A percentile compares a stretch with the other conserved stretches of the same genome.
Conservation (phyloP, 2,329 filamentous ascomycete genomes). For the Talaromyces sp. region DNA sequence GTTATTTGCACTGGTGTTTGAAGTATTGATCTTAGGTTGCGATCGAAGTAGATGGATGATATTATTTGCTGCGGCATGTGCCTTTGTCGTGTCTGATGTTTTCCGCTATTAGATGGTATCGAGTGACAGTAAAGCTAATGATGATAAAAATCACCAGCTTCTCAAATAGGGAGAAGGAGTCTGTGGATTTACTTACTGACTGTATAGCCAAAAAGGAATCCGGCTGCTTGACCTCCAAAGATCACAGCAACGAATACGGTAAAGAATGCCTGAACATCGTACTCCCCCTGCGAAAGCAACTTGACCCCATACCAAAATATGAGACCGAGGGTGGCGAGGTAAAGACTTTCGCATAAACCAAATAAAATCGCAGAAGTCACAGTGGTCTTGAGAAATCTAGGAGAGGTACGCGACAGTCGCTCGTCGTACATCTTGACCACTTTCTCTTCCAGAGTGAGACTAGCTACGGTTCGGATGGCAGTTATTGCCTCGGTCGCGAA, state of each 20-base stretch:
- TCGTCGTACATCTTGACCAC: background rate
- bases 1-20: background rate
- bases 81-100: background rate
- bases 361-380: background rate
- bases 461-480: background rate
- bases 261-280: conserved; percentile 38
- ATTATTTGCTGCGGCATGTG: background rate
- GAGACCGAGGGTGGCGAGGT: conserved; percentile 35
- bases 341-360: conserved; percentile 18
- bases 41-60: background rate
- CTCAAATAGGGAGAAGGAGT: background rate
- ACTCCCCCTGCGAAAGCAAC: conserved; percentile 52
- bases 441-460: background rate
- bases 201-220: conserved; percentile 31
- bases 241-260: conserved; percentile 46
- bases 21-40: background rate
- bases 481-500: conserved; percentile 50
- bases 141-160: background rate
- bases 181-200: conserved; percentile 17
- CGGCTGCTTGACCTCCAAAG: conserved; percentile 32
- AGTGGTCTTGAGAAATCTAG: background rate
- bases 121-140: background rate
- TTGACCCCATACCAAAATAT: conserved; percentile 65
- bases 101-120: background rate
- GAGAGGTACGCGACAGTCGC: background rate